Conservation (phyloP, 2,329 filamentous ascomycete species). For the Elsinoe fawcettii region DNA sequence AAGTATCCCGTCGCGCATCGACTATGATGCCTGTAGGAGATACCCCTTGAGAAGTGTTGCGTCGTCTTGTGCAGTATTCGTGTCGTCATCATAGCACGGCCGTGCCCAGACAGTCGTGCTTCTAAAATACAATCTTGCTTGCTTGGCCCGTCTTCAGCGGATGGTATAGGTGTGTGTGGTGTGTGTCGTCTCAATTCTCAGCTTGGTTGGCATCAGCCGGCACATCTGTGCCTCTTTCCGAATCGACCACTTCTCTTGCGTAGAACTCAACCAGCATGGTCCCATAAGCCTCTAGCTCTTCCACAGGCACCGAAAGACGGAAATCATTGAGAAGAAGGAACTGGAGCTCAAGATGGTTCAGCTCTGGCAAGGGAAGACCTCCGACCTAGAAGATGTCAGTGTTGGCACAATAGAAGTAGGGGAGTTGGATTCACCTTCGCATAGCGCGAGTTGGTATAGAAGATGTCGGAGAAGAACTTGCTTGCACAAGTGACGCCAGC, state of each 20-base stretch:
- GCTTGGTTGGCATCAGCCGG: not conserved
- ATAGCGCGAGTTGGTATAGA: constrained; percentile 98
- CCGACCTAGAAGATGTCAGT: constrained; percentile 59
- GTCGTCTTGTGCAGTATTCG: constrained; percentile 9
- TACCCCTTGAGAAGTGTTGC: not conserved
- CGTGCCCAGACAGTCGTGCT: constrained; percentile 10
- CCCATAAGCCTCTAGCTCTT: constrained; percentile 92
- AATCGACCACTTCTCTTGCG: constrained; percentile 68
- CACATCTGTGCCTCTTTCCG: not conserved
- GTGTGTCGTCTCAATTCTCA: not conserved
- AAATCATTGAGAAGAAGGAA: constrained; percentile 96
- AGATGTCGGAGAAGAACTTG: constrained; percentile 99
- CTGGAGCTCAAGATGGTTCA: constrained; percentile 94
- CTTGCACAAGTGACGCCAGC: constrained; percentile 95
- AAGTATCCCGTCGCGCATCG: not conserved
- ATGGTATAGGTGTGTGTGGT: not conserved
- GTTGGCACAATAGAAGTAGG: not conserved
- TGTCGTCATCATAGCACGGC: constrained; percentile 14
- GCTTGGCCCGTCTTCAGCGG: not conserved
- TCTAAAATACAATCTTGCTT: constrained; percentile 8
- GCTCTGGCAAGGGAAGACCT: constrained; percentile 79
- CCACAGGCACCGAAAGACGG: constrained; percentile 81
- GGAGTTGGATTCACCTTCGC: constrained; percentile 67
- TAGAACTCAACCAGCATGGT: constrained; percentile 99
- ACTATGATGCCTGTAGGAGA: not conserved